Percentiles rank a stretch among this genome's conserved stretches.
phyloP scores from a whole-genome alignment of 2,329 filamentous ascomycete species.

The Apiospora phragmitis region DNA sequence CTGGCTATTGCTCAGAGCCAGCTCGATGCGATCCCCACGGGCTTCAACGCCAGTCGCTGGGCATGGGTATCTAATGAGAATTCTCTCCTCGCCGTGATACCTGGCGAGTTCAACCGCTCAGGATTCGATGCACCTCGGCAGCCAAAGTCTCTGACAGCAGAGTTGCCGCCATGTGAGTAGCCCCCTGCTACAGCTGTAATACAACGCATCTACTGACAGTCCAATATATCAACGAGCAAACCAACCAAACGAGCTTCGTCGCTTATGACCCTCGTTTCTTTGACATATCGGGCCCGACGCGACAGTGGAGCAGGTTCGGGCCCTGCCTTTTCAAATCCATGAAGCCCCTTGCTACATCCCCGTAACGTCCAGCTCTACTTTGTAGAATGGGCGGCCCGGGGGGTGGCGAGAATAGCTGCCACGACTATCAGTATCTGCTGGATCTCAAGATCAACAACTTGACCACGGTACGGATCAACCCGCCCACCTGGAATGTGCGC shows the following conservation, averaged over 20 bases:
- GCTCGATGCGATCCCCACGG: constrained; percentile 2
- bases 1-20: neutral
- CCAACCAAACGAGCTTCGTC: constrained; percentile 5
- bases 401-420: neutral
- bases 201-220: neutral
- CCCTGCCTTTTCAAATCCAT: neutral
- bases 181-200: too few species aligned
- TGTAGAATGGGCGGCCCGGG: neutral
- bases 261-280: constrained; percentile 6
- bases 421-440: constrained; percentile 1
- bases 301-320: neutral
- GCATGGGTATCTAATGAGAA: constrained; percentile 9
- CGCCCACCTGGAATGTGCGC: neutral
- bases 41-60: neutral
- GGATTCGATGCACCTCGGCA: constrained; percentile 2
- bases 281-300: constrained; percentile 9
- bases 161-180: neutral
- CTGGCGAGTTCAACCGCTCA: constrained; percentile 1
- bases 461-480: neutral
- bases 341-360: constrained; percentile 3
- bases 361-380: neutral
- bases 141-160: neutral
- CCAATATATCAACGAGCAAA: neutral
- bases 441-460: constrained; percentile 7
- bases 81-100: neutral